Evolutionary conservation across 208 protist species (phyloP).

Genomic region (Crithidia acanthocephali): DNA sequence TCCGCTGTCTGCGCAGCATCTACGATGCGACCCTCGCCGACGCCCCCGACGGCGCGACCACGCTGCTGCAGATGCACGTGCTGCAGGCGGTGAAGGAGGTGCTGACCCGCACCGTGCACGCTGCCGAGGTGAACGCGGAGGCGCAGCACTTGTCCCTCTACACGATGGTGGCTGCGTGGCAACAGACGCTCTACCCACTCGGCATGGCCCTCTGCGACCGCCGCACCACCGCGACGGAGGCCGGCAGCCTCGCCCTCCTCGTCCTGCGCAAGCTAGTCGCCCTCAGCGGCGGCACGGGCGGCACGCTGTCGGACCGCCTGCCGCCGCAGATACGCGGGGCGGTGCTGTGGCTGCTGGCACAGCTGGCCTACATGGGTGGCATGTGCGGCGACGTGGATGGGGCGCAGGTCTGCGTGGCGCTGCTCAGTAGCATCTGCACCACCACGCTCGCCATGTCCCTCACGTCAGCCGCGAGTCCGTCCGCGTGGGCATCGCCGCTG

Average conservation of each 20-base stretch:
- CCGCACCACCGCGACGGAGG: constrained; percentile 52
- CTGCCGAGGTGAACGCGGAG: constrained; percentile 16
- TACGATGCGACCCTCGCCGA: constrained; percentile 31
- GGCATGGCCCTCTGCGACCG: constrained; percentile 57
- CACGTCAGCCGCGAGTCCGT: constrained; percentile 7
- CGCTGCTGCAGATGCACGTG: constrained; percentile 68
- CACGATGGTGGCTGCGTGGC: constrained; percentile 70
- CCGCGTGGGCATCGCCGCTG: not conserved
- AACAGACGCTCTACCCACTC: constrained; percentile 67
- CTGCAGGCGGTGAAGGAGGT: constrained; percentile 83
- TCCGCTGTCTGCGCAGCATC: constrained; percentile 46
- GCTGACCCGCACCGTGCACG: constrained; percentile 56
- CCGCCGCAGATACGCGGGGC: constrained; percentile 41
- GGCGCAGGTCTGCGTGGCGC: constrained; percentile 75
- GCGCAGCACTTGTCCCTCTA: constrained; percentile 29
- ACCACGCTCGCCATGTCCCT: constrained; percentile 39
- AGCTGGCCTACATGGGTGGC: constrained; percentile 74
- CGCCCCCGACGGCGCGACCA: constrained; percentile 16
- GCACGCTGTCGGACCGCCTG: constrained; percentile 29
- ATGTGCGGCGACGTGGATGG: constrained; percentile 80
- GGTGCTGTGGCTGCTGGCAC: constrained; percentile 62
- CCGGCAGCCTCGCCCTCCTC: constrained; percentile 72
- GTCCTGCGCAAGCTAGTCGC: constrained; percentile 79
- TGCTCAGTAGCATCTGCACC: constrained; percentile 74
- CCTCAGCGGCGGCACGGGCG: constrained; percentile 34